Conservation (phyloP, 1,284 basidiomycete species). For the Sutorius eximius region DNA sequence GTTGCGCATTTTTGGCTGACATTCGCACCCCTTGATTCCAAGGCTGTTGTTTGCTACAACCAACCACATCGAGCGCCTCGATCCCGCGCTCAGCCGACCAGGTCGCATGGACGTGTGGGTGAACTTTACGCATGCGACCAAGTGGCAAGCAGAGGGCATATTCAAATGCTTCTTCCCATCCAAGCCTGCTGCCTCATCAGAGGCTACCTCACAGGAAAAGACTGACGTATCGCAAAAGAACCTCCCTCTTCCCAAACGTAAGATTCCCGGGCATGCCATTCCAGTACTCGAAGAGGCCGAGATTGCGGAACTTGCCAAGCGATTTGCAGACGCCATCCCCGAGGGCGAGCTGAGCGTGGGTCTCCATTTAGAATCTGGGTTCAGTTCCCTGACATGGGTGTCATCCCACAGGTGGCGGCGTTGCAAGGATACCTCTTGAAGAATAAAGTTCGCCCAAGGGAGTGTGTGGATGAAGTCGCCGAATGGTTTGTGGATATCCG, state of each 20-base stretch:
- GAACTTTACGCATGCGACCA: constrained; percentile 83
- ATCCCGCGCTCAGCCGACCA: constrained; percentile 77
- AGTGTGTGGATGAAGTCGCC: constrained; percentile 75
- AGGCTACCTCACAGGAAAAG: constrained; percentile 27
- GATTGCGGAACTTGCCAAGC: constrained; percentile 70
- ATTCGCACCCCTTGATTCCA: constrained; percentile 14
- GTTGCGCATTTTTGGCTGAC: constrained; percentile 15
- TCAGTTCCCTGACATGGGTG: constrained; percentile 2
- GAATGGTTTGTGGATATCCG: constrained; percentile 49
- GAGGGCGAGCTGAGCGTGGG: constrained; percentile 80
- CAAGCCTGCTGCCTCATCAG: constrained; percentile 36
- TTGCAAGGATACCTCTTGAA: constrained; percentile 82
- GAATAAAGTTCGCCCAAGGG: constrained; percentile 80
- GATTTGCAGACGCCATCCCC: constrained; percentile 74
- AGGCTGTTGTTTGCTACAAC: constrained; percentile 81
- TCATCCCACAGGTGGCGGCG: constrained; percentile 62
- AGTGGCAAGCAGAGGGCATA: constrained; percentile 84
- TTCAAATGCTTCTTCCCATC: constrained; percentile 90
- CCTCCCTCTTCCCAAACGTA: constrained; percentile 66
- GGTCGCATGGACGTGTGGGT: constrained; percentile 89
- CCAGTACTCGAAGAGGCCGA: constrained; percentile 72
- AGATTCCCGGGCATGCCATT: constrained; percentile 54
- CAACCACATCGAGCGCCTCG: constrained; percentile 83
- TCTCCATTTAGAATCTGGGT: constrained; percentile 16
- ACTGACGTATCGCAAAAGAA: constrained; percentile 62